Percentiles rank a stretch among this genome's conserved stretches.
Conservation (phyloP, 2,329 filamentous ascomycete species). For the Aspergillus pseudoviridinutans region DNA sequence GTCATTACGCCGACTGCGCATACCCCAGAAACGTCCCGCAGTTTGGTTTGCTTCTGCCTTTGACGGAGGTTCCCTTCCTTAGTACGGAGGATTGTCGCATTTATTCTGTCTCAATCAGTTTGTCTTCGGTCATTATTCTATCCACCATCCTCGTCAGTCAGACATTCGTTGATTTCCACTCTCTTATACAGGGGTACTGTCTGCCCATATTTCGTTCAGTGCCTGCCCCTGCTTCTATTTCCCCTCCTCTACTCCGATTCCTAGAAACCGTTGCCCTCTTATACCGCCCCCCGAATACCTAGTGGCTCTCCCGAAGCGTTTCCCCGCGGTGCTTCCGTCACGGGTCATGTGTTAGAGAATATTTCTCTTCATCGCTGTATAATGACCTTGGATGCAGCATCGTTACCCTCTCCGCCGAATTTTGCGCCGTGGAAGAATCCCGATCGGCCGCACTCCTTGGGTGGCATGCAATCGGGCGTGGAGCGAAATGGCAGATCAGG, state of each 20-base stretch:
- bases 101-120: slow-evolving; percentile 1
- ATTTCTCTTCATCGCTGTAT: slow-evolving; percentile 18
- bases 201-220: neutral
- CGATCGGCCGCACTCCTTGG: slow-evolving; percentile 23
- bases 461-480: slow-evolving; percentile 26
- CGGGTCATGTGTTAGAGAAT: slow-evolving; percentile 25
- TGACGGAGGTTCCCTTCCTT: neutral
- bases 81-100: neutral
- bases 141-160: neutral
- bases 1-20: neutral
- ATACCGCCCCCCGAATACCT: neutral
- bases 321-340: neutral
- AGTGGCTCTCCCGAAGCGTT: neutral
- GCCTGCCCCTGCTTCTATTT: neutral
- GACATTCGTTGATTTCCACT: neutral
- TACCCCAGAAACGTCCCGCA: slow-evolving; percentile 13
- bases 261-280: neutral
- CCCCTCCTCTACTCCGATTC: neutral
- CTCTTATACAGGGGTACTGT: neutral
- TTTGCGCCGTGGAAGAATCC: slow-evolving; percentile 31
- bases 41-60: neutral
- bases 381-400: slow-evolving; percentile 38
- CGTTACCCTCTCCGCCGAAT: slow-evolving; percentile 32
- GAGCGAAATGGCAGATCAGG: slow-evolving; percentile 20
- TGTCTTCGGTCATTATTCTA: neutral